These are phyloP conservation scores for Penicillium hordei DNA, from an alignment of 2,329 filamentous ascomycete genomes.

Conservation along the genomic window DNA sequence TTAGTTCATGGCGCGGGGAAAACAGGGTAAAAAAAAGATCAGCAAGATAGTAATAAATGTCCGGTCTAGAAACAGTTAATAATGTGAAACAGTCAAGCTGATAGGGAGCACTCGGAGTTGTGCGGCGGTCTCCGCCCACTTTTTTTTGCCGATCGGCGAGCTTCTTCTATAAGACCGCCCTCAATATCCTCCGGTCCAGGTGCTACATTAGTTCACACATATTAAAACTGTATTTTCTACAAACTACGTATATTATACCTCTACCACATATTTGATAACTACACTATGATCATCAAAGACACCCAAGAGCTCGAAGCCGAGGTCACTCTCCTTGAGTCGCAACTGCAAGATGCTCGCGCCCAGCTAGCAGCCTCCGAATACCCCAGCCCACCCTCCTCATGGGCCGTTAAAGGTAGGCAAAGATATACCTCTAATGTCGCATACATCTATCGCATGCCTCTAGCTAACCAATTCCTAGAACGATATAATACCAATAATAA, in stretches of 20 bases:
- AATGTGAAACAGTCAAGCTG: conserved; percentile 9
- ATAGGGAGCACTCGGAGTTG: conserved; percentile 22
- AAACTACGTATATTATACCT: not conserved
- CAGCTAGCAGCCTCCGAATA: conserved; percentile 35
- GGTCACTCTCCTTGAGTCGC: conserved; percentile 50
- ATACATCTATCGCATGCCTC: not conserved
- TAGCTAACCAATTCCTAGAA: conserved; percentile 4
- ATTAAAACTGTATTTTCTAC: not conserved
- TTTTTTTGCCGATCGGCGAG: conserved; percentile 15
- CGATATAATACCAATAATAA: conserved; percentile 11
- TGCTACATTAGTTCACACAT: not conserved
- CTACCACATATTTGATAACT: not conserved
- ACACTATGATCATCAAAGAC: conserved; percentile 25
- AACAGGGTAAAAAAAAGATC: conserved; percentile 9
- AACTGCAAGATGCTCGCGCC: conserved; percentile 47
- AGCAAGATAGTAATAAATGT: conserved; percentile 9
- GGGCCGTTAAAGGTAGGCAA: conserved; percentile 11
- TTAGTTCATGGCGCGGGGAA: conserved; percentile 24
- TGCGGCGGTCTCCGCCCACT: conserved; percentile 24
- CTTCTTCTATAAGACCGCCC: conserved; percentile 4
- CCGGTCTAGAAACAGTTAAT: conserved; percentile 1
- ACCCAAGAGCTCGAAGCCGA: conserved; percentile 34
- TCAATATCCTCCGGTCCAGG: not conserved
- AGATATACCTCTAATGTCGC: not conserved
- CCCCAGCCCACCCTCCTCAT: conserved; percentile 22